phyloP scores from a whole-genome alignment of 352 stramenopile genomes.

The Phytophthora chlamydospora region DNA sequence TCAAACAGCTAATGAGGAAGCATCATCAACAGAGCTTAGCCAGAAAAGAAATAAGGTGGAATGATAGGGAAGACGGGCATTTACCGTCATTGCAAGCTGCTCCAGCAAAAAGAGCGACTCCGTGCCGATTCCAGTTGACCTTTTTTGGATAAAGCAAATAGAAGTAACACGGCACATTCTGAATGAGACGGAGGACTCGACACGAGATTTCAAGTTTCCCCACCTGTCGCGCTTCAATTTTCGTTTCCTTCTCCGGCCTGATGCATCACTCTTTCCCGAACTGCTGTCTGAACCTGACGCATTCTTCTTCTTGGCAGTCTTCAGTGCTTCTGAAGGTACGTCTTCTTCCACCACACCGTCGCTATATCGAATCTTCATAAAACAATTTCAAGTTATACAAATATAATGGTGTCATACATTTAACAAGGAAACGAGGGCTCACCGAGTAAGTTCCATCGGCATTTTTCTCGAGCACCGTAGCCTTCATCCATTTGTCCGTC shows the following conservation, averaged over 20 bases:
- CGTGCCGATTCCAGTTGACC: slow-evolving; percentile 25
- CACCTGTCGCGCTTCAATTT: slow-evolving; percentile 13
- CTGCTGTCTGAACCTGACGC: slow-evolving; percentile 2
- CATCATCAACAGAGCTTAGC: too few relatives aligned
- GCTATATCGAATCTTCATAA: slow-evolving; percentile 55
- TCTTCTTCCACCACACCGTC: slow-evolving; percentile 64
- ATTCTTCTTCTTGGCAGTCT: slow-evolving; percentile 20
- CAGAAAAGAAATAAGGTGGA: neutral
- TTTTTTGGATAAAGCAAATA: slow-evolving; percentile 1
- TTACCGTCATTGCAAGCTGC: slow-evolving; percentile 69
- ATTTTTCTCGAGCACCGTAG: slow-evolving; percentile 41
- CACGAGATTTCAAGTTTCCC: too few relatives aligned
- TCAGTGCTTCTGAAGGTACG: slow-evolving; percentile 42
- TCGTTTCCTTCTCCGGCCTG: neutral
- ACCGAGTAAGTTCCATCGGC: slow-evolving; percentile 51
- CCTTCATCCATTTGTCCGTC: slow-evolving; percentile 36
- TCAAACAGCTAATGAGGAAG: slow-evolving; percentile 56
- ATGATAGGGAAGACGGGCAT: neutral
- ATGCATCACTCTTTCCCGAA: slow-evolving; percentile 3
- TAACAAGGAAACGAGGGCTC: neutral
- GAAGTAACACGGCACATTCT: neutral
- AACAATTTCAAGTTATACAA: neutral
- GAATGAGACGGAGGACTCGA: neutral
- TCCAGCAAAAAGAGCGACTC: slow-evolving; percentile 68
- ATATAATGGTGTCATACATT: neutral